Conservation (phyloP, 2,329 filamentous ascomycete genomes). For the Monilinia laxa region DNA sequence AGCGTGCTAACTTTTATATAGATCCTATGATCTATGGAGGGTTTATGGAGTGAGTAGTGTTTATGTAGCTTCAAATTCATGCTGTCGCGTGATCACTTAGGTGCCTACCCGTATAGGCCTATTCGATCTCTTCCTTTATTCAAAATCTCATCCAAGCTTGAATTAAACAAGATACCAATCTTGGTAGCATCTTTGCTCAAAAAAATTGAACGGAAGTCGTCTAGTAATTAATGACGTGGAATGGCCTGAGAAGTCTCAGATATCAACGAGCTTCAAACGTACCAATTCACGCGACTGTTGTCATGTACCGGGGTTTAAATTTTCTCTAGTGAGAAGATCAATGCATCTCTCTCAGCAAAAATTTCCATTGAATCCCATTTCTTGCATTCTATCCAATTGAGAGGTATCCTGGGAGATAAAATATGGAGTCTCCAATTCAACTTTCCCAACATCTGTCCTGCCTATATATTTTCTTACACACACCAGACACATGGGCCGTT, state of each 20-base stretch:
- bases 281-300: too few species aligned
- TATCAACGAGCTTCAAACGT: not conserved
- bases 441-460: too few species aligned
- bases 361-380: not conserved
- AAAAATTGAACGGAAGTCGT: not conserved
- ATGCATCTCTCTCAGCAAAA: not conserved
- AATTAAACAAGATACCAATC: not conserved
- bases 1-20: slow-evolving; percentile 14
- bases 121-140: not conserved
- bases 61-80: not conserved
- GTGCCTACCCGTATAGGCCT: rapidly evolving
- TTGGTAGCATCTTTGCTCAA: not conserved
- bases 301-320: too few species aligned
- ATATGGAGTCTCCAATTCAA: too few species aligned
- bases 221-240: not conserved
- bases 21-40: slow-evolving; percentile 80
- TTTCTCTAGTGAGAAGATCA: not conserved
- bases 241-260: not conserved
- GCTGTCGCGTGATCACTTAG: not conserved
- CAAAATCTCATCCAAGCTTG: not conserved
- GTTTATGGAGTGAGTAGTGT: slow-evolving; percentile 69
- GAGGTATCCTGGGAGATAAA: not conserved
- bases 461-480: not conserved
- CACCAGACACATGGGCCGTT: slow-evolving; percentile 78
- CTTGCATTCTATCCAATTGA: not conserved